Evolutionary conservation across 345 rosid genomes (phyloP).

Genomic region (Euphorbia peplus): DNA sequence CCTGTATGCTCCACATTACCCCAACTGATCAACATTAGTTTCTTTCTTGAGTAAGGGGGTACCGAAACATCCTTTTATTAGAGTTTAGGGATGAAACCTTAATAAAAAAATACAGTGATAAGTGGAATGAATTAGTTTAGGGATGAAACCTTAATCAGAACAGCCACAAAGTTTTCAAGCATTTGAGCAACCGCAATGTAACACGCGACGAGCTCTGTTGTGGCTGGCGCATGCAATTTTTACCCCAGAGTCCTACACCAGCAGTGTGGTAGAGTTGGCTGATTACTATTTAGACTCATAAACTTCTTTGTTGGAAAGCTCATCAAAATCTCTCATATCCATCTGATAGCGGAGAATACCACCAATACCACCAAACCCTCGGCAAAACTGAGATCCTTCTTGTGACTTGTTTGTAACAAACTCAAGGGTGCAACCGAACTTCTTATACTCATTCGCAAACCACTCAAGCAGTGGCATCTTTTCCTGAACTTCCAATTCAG

Average conservation of each 20-base stretch:
- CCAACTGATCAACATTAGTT: too few relatives aligned
- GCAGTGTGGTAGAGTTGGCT: slow-evolving; percentile 42
- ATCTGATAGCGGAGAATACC: slow-evolving; percentile 91
- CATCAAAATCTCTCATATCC: slow-evolving; percentile 83
- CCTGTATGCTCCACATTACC: too few relatives aligned
- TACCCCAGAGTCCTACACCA: slow-evolving; percentile 46
- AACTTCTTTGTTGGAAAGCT: slow-evolving; percentile 60
- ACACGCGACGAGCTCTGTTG: slow-evolving; percentile 11
- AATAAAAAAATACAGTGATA: not conserved
- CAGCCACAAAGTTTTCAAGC: not conserved
- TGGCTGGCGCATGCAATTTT: slow-evolving; percentile 41
- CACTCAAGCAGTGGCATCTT: too few relatives aligned
- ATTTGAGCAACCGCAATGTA: slow-evolving; percentile 18
- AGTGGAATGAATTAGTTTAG: not conserved
- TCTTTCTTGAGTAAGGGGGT: too few relatives aligned
- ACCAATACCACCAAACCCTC: slow-evolving; percentile 89
- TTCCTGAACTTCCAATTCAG: slow-evolving; percentile 74
- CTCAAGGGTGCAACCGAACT: slow-evolving; percentile 76
- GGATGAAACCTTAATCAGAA: slow-evolving; percentile 24
- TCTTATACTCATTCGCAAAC: slow-evolving; percentile 84
- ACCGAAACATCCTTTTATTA: too few relatives aligned
- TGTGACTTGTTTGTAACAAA: slow-evolving; percentile 91
- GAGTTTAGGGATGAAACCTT: too few relatives aligned
- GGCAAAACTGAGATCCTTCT: too few relatives aligned
- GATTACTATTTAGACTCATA: too few relatives aligned